Percentiles rank a stretch among this genome's conserved stretches.
Conservation (phyloP, 306 rosid species). For the Fagus sylvatica region DNA sequence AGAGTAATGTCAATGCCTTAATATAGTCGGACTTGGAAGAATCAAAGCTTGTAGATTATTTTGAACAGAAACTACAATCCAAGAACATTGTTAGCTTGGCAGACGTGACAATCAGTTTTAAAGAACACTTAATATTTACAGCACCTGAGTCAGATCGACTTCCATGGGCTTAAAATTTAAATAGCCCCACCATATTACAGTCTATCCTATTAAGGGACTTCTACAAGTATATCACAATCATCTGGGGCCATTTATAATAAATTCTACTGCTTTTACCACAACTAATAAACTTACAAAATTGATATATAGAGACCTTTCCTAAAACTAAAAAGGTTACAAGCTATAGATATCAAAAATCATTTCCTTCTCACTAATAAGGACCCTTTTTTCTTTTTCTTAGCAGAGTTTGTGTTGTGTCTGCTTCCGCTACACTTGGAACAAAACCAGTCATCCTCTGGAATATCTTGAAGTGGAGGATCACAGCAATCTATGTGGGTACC, state of each 20-base stretch:
- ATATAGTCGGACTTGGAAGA: no score
- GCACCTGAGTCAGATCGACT: neutral
- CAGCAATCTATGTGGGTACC: constrained; percentile 90
- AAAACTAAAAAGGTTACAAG: neutral
- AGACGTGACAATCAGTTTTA: no score
- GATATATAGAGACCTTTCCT: constrained; percentile 6
- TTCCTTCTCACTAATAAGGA: constrained; percentile 30
- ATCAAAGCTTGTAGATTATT: neutral
- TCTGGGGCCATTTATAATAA: neutral
- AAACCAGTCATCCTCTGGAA: constrained; percentile 91
- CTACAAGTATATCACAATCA: neutral
- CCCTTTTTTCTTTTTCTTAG: constrained; percentile 53
- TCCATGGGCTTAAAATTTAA: neutral
- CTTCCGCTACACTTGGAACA: constrained; percentile 57
- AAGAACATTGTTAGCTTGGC: neutral
- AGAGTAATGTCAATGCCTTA: no score
- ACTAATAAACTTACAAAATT: neutral
- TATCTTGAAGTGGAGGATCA: constrained; percentile 63
- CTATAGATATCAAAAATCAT: constrained; percentile 4
- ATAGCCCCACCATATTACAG: neutral
- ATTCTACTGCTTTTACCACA: neutral
- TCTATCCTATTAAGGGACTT: neutral
- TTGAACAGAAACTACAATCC: neutral
- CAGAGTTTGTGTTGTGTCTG: constrained; percentile 32
- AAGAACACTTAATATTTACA: neutral